Conservation (phyloP, 768 basidiomycete genomes). For the Mycena belliarum region DNA sequence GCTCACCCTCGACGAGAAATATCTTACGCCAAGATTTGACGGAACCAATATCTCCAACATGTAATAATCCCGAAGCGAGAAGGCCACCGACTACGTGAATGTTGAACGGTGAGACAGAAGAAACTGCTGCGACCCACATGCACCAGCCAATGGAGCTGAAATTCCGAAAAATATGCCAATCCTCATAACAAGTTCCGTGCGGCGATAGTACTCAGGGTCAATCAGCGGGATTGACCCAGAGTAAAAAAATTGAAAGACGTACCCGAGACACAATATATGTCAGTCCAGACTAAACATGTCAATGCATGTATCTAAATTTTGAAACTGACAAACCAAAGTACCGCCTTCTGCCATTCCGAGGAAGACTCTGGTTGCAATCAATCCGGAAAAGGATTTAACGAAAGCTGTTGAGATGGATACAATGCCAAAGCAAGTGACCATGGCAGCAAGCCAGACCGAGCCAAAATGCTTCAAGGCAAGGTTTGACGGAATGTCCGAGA, state of each 20-base stretch:
- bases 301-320: neutral
- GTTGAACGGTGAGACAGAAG: neutral
- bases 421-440: slow-evolving; percentile 40
- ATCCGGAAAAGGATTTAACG: slow-evolving; percentile 32
- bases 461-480: slow-evolving; percentile 43
- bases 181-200: slow-evolving; percentile 35
- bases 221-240: no score
- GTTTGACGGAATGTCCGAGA: slow-evolving; percentile 44
- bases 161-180: slow-evolving; percentile 38
- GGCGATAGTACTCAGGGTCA: slow-evolving; percentile 34
- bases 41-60: slow-evolving; percentile 30
- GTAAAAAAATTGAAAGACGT: no score
- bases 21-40: slow-evolving; percentile 42
- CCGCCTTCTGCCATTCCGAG: slow-evolving; percentile 45
- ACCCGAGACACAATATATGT: slow-evolving; percentile 41
- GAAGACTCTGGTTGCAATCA: slow-evolving; percentile 40
- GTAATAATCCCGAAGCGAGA: slow-evolving; percentile 37
- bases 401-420: slow-evolving; percentile 42
- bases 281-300: slow-evolving; percentile 37
- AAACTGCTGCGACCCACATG: slow-evolving; percentile 29
- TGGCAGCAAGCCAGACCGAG: slow-evolving; percentile 37
- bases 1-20: slow-evolving; percentile 43
- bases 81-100: slow-evolving; percentile 36
- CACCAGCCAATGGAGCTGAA: slow-evolving; percentile 35
- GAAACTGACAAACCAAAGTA: slow-evolving; percentile 34